These are phyloP conservation scores for Gautieria morchelliformis DNA, from an alignment of 768 basidiomycete genomes.

Conservation along the genomic window DNA sequence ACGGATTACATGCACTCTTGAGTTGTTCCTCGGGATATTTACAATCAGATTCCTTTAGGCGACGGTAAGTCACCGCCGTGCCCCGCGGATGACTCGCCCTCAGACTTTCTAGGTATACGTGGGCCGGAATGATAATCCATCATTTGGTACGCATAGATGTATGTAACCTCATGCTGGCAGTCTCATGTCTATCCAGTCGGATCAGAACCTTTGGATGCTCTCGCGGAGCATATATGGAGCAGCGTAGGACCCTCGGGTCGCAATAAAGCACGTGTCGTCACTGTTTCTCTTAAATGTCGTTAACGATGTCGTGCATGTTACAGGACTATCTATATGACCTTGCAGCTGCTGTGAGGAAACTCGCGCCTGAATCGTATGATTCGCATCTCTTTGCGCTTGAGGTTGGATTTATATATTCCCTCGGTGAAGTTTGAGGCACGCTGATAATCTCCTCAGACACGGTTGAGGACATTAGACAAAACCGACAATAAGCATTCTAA, in stretches of 20 bases:
- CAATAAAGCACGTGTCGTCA: slow-evolving; percentile 56
- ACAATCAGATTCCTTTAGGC: slow-evolving; percentile 28
- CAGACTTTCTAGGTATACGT: slow-evolving; percentile 60
- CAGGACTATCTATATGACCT: slow-evolving; percentile 86
- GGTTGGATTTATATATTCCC: slow-evolving; percentile 28
- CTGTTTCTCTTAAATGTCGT: background rate
- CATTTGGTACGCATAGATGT: slow-evolving; percentile 52
- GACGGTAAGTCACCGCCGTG: slow-evolving; percentile 29
- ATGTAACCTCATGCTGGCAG: background rate
- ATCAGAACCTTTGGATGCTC: slow-evolving; percentile 61
- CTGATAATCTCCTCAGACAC: background rate
- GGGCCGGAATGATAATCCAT: slow-evolving; percentile 77
- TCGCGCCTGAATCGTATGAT: slow-evolving; percentile 68
- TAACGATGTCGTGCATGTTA: background rate
- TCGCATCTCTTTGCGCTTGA: slow-evolving; percentile 72
- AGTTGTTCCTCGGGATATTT: background rate
- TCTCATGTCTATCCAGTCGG: slow-evolving; percentile 45
- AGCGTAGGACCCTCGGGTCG: slow-evolving; percentile 80
- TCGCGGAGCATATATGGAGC: slow-evolving; percentile 62
- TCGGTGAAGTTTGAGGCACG: background rate
- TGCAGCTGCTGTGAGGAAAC: slow-evolving; percentile 56
- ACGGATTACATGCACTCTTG: slow-evolving; percentile 15
- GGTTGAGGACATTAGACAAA: slow-evolving; percentile 38
- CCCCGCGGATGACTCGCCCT: background rate
- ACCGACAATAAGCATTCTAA: slow-evolving; percentile 19